A percentile compares a stretch with the other conserved stretches of the same genome.
These are phyloP conservation scores for Phanerochaete sordida DNA, from an alignment of 768 basidiomycete species.

Conservation along the genomic window DNA sequence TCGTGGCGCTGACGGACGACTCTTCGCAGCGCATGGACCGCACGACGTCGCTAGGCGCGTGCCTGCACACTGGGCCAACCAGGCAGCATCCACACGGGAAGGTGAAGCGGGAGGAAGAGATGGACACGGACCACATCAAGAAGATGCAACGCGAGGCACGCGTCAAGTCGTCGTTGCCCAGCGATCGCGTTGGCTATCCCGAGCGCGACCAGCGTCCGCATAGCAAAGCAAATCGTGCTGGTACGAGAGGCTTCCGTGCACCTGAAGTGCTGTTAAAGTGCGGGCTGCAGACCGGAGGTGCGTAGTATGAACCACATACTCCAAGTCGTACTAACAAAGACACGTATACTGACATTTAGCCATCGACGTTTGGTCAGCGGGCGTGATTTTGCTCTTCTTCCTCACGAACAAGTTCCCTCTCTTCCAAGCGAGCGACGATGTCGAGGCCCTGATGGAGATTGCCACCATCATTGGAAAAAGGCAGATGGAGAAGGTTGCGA, in stretches of 20 bases:
- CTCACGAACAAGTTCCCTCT: constrained; percentile 89
- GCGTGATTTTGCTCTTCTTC: constrained; percentile 90
- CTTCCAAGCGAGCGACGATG: constrained; percentile 91
- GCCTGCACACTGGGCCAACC: constrained; percentile 75
- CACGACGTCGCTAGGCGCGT: constrained; percentile 42
- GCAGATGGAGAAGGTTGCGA: constrained; percentile 81
- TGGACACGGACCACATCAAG: constrained; percentile 48
- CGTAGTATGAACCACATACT: constrained; percentile 22
- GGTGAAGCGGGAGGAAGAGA: constrained; percentile 38
- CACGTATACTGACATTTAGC: constrained; percentile 43
- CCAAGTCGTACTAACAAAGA: not conserved
- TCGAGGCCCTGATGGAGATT: constrained; percentile 95
- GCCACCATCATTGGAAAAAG: constrained; percentile 79
- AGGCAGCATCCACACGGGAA: constrained; percentile 67
- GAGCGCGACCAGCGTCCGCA: constrained; percentile 75
- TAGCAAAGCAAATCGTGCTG: constrained; percentile 94
- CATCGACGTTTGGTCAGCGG: constrained; percentile 95
- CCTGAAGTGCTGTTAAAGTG: constrained; percentile 97
- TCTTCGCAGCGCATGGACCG: constrained; percentile 24
- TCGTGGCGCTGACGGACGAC: not conserved
- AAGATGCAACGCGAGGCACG: constrained; percentile 60
- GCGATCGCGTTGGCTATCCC: constrained; percentile 76
- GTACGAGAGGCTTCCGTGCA: constrained; percentile 94
- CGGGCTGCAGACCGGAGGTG: constrained; percentile 87
- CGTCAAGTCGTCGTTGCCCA: constrained; percentile 43